Evolutionary conservation across 1,139 yeast species (phyloP), one percentile per base, ranked within the genome.

Genomic region (Magnusiomyces magnusii): DNA sequence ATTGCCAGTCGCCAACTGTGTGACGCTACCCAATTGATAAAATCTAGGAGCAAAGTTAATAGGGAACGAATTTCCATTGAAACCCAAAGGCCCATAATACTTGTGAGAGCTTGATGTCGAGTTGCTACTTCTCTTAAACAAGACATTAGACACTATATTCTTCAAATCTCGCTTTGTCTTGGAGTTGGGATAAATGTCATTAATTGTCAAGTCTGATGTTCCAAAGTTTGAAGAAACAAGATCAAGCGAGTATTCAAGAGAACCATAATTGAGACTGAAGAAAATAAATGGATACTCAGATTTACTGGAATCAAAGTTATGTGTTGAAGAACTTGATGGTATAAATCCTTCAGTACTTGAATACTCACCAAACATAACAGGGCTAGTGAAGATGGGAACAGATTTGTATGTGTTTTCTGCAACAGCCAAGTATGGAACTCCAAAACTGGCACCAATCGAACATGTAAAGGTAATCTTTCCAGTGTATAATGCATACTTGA

Each of bases 331-430:
- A 56, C 54, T 39, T 3, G 19, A 15, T 3, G 17, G 19, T 15
- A 39, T 17, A n/a, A 24, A 34, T 41, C 27, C 57, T 57, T 42
- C 66, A 58, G 27, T 60, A 28, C 21, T 17, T 53, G 7, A 67
- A 64, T n/a, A n/a, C 3, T n/a, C 19, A 36, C 42, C 53, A 50
- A 55, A 24, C 1, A 31, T 21, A 3, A 47, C 34, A 21, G 52
- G 41, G n/a, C 50, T 49, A n/a, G 21, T 31, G 24, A 55, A 39
- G 17, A 47, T 28, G 19, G 28, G 31, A 28, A 44, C 52, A 7
- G 42, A 39, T 13, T 42, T 56, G 17, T 36, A 21, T 21, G 51
- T n/a, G 42, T 56, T 42, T 23, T 42, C 39, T 21, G 57, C 56
- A 27, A 54, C 41, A 10, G 57, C 61, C 31, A 54, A 21, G 36